Evolutionary conservation across 2,329 filamentous ascomycete genomes (phyloP), one percentile per base, ranked within the genome.

Genomic region (Trichoderma atroviride): DNA sequence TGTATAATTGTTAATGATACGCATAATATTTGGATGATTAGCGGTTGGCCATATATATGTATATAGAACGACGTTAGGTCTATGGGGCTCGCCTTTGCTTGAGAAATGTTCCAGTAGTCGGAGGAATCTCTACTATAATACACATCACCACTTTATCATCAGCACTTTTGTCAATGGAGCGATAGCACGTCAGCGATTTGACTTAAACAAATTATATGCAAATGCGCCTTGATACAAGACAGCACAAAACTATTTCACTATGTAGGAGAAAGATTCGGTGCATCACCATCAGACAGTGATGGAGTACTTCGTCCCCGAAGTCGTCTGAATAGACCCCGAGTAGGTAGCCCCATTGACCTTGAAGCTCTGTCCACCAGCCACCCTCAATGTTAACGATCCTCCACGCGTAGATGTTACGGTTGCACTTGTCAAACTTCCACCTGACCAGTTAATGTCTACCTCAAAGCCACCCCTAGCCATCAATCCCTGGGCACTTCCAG

Each of bases 341-440:
- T 74, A 75, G 2, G 50, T 33, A 10, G 53, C 55, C 1, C 72
- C 73, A 64, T 76, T 70, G 5, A 76, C 70, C 5, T 65, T 65
- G 60, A 76, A 71, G 5, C 31, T 35, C 14, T 60, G 43, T 1
- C 74, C 75, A 29, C 68, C 68, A 2, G 52, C 70, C 6, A 75
- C 66, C 16, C 74, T 70, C 4, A 76, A 61, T 5, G 66, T 67
- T 53, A 77, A 56, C n/a, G 68, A 24, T 0, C 71, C 71, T 14
- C 74, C 75, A 16, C 58, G 60, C 10, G 71, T 71, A 1, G 75
- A 75, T 13, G 65, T 74, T 22, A 77, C 63, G 5, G 71, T 73
- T 1, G 75, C 75, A 5, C 35, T 68, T 27, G 31, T 71, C 0
- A 77, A 69, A 7, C 7, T 55, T 4, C 74, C 72, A 22, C 65